These are phyloP conservation scores for Crithidia expoeki DNA, from an alignment of 208 protist species.

Conservation along the genomic window DNA sequence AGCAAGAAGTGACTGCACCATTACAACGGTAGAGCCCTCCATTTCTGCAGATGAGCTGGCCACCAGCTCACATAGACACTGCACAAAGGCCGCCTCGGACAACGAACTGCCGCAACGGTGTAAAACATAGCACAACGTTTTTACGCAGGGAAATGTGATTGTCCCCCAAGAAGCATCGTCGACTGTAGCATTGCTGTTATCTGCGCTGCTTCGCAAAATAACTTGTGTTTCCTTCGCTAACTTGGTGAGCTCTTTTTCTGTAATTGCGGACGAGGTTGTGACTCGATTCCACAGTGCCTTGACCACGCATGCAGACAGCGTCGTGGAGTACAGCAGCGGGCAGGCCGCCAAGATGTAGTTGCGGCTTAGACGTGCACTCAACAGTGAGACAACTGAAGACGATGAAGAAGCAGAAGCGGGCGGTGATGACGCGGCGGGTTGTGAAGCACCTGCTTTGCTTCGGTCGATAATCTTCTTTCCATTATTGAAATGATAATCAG, in stretches of 20 bases:
- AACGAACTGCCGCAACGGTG: neutral
- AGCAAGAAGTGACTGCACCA: conserved; percentile 6
- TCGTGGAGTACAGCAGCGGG: conserved; percentile 20
- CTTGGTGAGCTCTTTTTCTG: neutral
- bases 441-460: too few species aligned
- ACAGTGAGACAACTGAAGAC: neutral
- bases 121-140: neutral
- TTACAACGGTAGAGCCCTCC: neutral
- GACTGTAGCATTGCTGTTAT: neutral
- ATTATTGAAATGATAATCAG: neutral
- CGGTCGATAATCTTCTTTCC: too few species aligned
- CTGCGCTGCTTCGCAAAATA: neutral
- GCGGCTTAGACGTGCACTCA: conserved; percentile 14
- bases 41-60: conserved; percentile 14
- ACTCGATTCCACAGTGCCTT: neutral
- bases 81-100: conserved; percentile 15
- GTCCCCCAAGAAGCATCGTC: conserved; percentile 4
- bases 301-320: neutral
- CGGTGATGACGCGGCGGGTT: too few species aligned
- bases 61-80: conserved; percentile 15
- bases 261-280: neutral
- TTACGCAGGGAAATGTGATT: neutral
- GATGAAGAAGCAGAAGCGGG: neutral
- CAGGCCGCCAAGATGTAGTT: conserved; percentile 15
- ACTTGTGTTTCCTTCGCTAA: neutral